Conservation (phyloP, 257 asterid genomes). For the Scutellaria baicalensis region DNA sequence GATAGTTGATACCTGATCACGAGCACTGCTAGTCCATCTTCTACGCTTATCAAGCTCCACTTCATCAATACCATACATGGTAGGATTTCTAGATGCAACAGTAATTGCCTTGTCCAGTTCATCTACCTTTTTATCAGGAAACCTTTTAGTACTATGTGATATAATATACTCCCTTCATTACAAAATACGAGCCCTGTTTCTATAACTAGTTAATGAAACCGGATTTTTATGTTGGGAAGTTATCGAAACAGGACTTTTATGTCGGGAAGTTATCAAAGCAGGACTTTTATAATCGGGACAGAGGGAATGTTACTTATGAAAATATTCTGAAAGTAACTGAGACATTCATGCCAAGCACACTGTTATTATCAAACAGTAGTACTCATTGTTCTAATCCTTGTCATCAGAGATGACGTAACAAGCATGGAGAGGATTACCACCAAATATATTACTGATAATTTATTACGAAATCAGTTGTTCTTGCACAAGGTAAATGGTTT, state of each 20-base stretch:
- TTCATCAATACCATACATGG: slow-evolving; percentile 66
- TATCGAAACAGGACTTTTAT: too few relatives aligned
- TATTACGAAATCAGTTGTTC: neutral
- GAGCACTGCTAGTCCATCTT: slow-evolving; percentile 93
- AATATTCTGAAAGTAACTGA: neutral
- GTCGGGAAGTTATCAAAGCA: too few relatives aligned
- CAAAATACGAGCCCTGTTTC: too few relatives aligned
- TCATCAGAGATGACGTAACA: neutral
- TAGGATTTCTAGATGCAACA: slow-evolving; percentile 84
- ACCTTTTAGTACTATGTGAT: slow-evolving; percentile 36
- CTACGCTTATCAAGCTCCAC: slow-evolving; percentile 81
- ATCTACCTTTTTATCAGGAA: slow-evolving; percentile 83
- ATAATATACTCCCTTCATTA: neutral
- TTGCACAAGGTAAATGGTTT: neutral
- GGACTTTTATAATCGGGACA: too few relatives aligned
- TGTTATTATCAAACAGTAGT: neutral
- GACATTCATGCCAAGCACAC: neutral
- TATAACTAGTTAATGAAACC: too few relatives aligned
- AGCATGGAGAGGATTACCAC: neutral
- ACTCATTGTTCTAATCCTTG: neutral
- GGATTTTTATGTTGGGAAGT: too few relatives aligned
- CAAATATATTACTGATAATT: neutral
- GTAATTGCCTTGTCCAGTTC: slow-evolving; percentile 87
- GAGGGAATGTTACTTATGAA: neutral
- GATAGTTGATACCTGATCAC: slow-evolving; percentile 53